Conservation (phyloP, 2,329 filamentous ascomycete genomes). For the Penicillium sp. region DNA sequence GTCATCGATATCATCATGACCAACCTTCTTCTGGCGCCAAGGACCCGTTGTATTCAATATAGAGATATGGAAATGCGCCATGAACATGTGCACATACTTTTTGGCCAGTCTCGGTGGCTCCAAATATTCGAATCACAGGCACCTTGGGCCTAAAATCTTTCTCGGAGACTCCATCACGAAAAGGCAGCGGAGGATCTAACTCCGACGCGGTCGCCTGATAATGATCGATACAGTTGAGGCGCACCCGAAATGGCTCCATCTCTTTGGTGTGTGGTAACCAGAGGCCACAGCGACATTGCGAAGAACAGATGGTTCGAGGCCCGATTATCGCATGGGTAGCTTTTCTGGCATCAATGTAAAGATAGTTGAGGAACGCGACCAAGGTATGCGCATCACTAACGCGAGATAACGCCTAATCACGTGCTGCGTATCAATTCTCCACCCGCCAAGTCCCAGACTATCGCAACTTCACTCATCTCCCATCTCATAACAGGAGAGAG, state of each 20-base stretch:
- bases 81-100: slow-evolving; percentile 96
- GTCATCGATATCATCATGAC: slow-evolving; percentile 22
- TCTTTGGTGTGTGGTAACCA: slow-evolving; percentile 20
- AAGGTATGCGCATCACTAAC: slow-evolving; percentile 13
- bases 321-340: slow-evolving; percentile 2
- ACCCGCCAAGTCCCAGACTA: slow-evolving; percentile 1
- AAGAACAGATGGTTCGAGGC: background rate
- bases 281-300: slow-evolving; percentile 29
- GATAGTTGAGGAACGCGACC: slow-evolving; percentile 5
- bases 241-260: slow-evolving; percentile 81
- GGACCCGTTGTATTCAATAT: slow-evolving; percentile 76
- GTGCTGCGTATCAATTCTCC: slow-evolving; percentile 19
- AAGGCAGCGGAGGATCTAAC: slow-evolving; percentile 76
- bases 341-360: background rate
- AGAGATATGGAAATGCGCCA: slow-evolving; percentile 94
- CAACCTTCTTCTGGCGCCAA: slow-evolving; percentile 66
- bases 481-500: background rate
- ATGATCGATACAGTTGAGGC: slow-evolving; percentile 92
- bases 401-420: slow-evolving; percentile 33
- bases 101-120: slow-evolving; percentile 88
- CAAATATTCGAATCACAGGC: slow-evolving; percentile 86
- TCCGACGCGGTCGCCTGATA: slow-evolving; percentile 78
- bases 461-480: slow-evolving; percentile 11
- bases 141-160: slow-evolving; percentile 67
- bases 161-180: slow-evolving; percentile 59